A percentile compares a stretch with the other conserved stretches of the same genome.
These are phyloP conservation scores for Xylariaceae sp. DNA, from an alignment of 2,329 filamentous ascomycete genomes.

Conservation along the genomic window DNA sequence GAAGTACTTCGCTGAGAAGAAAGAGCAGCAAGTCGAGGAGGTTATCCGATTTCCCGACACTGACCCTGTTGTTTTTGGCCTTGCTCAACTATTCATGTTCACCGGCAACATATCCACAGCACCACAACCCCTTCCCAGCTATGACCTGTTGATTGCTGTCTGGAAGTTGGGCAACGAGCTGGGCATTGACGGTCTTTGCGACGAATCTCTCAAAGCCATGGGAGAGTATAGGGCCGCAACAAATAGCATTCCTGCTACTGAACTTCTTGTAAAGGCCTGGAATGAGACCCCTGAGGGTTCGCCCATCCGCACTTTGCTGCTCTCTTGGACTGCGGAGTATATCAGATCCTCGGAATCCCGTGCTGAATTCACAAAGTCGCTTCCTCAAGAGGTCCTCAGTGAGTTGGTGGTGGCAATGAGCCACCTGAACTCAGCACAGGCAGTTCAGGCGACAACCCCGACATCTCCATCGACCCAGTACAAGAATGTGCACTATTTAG, in stretches of 20 bases:
- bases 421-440: constrained; percentile 52
- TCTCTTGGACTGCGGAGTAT: constrained; percentile 68
- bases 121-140: constrained; percentile 52
- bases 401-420: constrained; percentile 69
- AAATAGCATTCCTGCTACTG: constrained; percentile 61
- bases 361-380: constrained; percentile 63
- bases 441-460: constrained; percentile 39
- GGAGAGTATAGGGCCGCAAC: constrained; percentile 59
- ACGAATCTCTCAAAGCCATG: constrained; percentile 63
- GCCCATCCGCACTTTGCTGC: constrained; percentile 61
- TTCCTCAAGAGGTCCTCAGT: constrained; percentile 67
- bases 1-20: constrained; percentile 48
- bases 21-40: constrained; percentile 52
- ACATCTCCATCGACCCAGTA: constrained; percentile 34
- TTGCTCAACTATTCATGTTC: constrained; percentile 61
- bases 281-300: constrained; percentile 66
- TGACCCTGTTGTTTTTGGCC: constrained; percentile 58
- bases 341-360: constrained; percentile 62
- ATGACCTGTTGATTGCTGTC: constrained; percentile 59
- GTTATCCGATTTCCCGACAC: constrained; percentile 57
- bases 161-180: constrained; percentile 63
- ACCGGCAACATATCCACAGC: constrained; percentile 55
- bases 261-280: constrained; percentile 66
- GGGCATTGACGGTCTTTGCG: constrained; percentile 60
- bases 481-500: constrained; percentile 58